Evolutionary conservation across 345 rosid species (phyloP), one percentile per base, ranked within the genome.

Genomic region (Moricandia moricandioides): DNA sequence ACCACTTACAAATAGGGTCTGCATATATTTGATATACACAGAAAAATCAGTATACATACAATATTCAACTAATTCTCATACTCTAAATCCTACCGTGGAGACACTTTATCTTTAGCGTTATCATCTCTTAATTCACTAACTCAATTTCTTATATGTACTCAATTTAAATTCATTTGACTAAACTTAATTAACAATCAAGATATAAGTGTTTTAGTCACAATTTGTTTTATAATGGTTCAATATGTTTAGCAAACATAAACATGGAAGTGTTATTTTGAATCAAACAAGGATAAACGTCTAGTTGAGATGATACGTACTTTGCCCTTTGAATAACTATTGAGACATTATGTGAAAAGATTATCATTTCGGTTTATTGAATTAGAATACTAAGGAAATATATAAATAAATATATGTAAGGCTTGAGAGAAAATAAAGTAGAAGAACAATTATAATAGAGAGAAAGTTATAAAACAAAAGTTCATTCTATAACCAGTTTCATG

Each of bases 261-360:
- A 65, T 52, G 39, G 33, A 21, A 40, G 67, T 17, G 8, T 58
- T 59, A 27, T 39, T 27, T 26, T 72, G 63, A 63, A 63, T 24
- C 35, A 40, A 64, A 29, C 30, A 37, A 34, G 4, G 13, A 64
- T 10, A 31, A 8, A 60, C 62, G 62, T 75, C 69, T 35, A 55
- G 29, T 70, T 69, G n/a, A 29, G 58, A 69, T 60, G 64, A 30
- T 14, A 34, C 10, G 24, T 51, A 37, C 26, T 10, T 62, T 76
- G 75, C 21, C 80, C 75, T 64, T 77, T 77, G 61, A 31, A 39
- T 63, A 65, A 21, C 75, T 55, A 31, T 70, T 43, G 75, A 75
- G 80, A 31, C 75, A 60, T 62, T 69, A 35, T 37, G 21, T 4
- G 12, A 52, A 66, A 58, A 0, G 4, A 39, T 27, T 31, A 37